Evolutionary conservation across 164 flowering plant genomes (phyloP).

Genomic region (Stephania yunnanensis): DNA sequence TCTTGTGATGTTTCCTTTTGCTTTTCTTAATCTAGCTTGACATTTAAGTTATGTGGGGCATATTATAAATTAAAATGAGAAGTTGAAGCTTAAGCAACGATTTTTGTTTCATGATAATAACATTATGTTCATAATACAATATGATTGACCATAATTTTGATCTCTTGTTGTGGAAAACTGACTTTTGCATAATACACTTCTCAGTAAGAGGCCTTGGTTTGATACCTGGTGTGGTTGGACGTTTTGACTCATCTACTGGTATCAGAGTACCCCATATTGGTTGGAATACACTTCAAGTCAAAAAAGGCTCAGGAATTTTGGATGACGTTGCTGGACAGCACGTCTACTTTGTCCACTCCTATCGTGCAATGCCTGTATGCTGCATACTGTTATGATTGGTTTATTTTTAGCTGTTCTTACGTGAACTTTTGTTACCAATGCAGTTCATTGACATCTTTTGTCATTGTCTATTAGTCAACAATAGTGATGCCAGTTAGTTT

Average conservation of each 20-base stretch:
- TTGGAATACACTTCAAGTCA: constrained; percentile 82
- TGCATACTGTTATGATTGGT: constrained; percentile 4
- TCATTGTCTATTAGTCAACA: neutral
- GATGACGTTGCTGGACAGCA: constrained; percentile 69
- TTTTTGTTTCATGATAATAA: neutral
- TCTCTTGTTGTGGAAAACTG: constrained; percentile 5
- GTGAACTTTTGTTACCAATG: constrained; percentile 1
- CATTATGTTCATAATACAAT: neutral
- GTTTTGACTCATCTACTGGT: constrained; percentile 82
- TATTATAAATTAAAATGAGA: neutral
- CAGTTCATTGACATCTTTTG: neutral
- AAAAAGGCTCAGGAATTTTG: constrained; percentile 63
- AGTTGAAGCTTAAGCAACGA: neutral
- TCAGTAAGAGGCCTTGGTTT: constrained; percentile 92
- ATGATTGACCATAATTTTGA: neutral
- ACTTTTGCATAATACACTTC: constrained; percentile 16
- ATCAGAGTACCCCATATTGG: constrained; percentile 95
- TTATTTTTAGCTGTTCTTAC: neutral
- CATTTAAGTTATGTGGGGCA: neutral
- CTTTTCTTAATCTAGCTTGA: neutral
- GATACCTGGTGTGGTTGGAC: constrained; percentile 93
- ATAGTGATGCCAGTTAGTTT: neutral
- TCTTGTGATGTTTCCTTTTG: neutral
- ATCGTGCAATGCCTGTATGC: constrained; percentile 80
- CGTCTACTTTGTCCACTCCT: constrained; percentile 98